Base-by-base conservation (phyloP, 2,329 filamentous ascomycete species). In the Beauveria scarabaeidicola region DNA sequence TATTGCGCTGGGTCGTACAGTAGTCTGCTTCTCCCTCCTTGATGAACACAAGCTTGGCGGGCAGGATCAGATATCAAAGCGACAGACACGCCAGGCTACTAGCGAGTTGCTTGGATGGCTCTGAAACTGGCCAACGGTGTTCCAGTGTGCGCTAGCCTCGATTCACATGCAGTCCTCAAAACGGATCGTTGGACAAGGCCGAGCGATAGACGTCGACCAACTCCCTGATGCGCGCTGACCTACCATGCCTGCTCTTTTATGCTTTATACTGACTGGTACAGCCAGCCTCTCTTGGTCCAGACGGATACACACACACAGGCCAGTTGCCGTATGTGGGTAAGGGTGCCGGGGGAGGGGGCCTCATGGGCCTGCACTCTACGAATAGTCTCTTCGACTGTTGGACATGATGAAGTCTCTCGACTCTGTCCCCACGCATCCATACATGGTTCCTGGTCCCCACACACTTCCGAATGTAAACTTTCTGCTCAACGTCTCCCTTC, bases 381-480 rank as follows among this genome's bases (percentile, higher is more conserved):
- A n/a, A n/a, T n/a, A n/a, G n/a, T n/a, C n/a, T n/a, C n/a, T n/a
- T n/a, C n/a, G n/a, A n/a, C n/a, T n/a, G n/a, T n/a, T 51, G n/a
- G 55, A 43, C 32, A 50, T 32, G 3, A 29, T 27, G n/a, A 36
- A 36, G 32, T n/a, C 29, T 32, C 29, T 32, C 29, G 11, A 51
- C 29, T 9, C 2, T 11, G 52, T 48, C 50, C 50, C 47, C 50
- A 53, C 32, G 51, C 43, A 32, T 13, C 29, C 29, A 32, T 32
- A 11, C 32, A 36, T 56, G 50, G 59, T 60, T 60, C 59, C 52
- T 52, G 52, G 59, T 55, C 38, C 38, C 59, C 59, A 60, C 52
- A 55, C 36, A 44, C 41, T 56, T 56, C 57, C 57, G 52, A 47
- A 38, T 54, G 13, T 51, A 56, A 47, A 60, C 51, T 54, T 50